Conservation (phyloP, 352 stramenopile genomes). For the Phytophthora brassicae region DNA sequence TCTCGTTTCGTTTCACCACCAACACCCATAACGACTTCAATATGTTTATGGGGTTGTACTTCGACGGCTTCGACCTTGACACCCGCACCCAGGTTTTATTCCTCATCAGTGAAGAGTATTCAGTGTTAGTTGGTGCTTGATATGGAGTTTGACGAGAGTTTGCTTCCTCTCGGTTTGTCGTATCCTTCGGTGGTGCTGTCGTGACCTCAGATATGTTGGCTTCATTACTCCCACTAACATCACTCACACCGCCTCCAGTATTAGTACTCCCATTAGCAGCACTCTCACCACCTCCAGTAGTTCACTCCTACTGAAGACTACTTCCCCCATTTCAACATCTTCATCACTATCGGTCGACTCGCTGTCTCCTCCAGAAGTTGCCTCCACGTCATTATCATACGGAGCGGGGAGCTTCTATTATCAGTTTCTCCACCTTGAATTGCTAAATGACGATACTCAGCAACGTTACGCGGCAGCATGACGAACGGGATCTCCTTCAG, state of each 20-base stretch:
- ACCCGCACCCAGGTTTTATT: background rate
- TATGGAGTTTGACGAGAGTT: background rate
- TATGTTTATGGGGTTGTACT: background rate
- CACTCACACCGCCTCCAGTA: too few species aligned
- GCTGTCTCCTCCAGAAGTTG: too few species aligned
- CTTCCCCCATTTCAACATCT: too few species aligned
- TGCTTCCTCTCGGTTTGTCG: background rate
- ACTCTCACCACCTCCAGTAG: too few species aligned
- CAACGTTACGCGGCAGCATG: background rate
- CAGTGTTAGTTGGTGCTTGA: too few species aligned
- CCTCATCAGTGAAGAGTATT: background rate
- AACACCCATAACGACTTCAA: background rate
- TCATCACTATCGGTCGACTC: background rate
- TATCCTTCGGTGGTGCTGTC: too few species aligned
- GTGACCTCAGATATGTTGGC: too few species aligned
- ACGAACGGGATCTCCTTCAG: background rate
- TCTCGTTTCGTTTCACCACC: background rate
- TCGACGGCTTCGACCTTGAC: background rate
- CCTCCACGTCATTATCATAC: background rate
- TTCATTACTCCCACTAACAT: too few species aligned
- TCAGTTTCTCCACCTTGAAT: background rate
- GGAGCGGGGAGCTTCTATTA: background rate
- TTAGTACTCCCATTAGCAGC: too few species aligned
- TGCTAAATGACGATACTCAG: background rate
- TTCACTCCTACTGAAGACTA: too few species aligned